A percentile compares a stretch with the other conserved stretches of the same genome.
Evolutionary conservation across 1,139 yeast species (phyloP).

Genomic region (Kurtzmaniella quercitrusa): DNA sequence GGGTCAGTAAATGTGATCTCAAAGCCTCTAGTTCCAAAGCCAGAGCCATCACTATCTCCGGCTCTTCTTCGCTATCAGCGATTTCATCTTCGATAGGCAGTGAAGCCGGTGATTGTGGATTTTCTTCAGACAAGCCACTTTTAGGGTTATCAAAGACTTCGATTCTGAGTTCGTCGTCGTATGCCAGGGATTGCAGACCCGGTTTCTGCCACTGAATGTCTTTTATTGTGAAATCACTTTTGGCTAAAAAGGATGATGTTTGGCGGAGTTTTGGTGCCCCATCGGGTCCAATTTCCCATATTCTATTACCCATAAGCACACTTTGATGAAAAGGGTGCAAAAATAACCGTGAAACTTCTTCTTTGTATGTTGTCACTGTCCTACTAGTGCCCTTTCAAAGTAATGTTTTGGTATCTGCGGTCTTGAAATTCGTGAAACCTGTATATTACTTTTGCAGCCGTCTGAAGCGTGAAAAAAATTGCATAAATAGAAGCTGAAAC

Average conservation of each 20-base stretch:
- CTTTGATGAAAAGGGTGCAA: too few relatives aligned
- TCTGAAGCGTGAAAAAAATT: not conserved
- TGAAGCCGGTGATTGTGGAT: not conserved
- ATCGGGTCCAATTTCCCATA: not conserved
- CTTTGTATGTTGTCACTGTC: too few relatives aligned
- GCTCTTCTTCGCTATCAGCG: slow-evolving; percentile 14
- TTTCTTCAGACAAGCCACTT: too few relatives aligned
- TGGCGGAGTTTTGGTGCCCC: not conserved
- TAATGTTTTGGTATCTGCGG: not conserved
- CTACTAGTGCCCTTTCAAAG: too few relatives aligned
- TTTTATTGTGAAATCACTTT: not conserved
- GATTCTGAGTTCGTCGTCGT: not conserved
- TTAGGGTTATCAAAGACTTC: too few relatives aligned
- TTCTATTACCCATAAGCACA: not conserved
- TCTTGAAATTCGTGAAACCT: not conserved
- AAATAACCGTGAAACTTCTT: too few relatives aligned
- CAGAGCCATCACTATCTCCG: slow-evolving; percentile 8
- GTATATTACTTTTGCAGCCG: not conserved
- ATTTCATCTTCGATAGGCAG: not conserved
- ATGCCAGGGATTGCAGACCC: not conserved
- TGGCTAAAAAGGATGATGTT: not conserved
- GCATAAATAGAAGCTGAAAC: too few relatives aligned
- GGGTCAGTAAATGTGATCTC: slow-evolving; percentile 1
- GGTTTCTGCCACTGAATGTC: not conserved
- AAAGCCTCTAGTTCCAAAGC: not conserved